phyloP scores from a whole-genome alignment of 75 land plant genomes.

The Picea glauca region DNA sequence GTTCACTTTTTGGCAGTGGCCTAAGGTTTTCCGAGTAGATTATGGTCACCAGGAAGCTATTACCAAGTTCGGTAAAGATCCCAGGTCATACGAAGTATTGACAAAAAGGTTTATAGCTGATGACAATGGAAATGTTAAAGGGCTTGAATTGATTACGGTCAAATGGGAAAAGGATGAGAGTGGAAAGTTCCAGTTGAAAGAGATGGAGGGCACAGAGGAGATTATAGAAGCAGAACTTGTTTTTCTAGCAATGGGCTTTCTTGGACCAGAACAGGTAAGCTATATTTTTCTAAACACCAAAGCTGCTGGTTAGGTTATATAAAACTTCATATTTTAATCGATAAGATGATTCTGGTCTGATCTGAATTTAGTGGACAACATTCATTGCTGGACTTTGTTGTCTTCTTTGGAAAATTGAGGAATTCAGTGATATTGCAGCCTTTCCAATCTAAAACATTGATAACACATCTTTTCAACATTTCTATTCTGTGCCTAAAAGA shows the following conservation, averaged over 20 bases:
- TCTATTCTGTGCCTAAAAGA: not conserved
- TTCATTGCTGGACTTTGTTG: not conserved
- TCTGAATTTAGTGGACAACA: not conserved
- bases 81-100: conserved; percentile 80
- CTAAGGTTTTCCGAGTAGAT: conserved; percentile 87
- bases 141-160: conserved; percentile 75
- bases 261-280: conserved; percentile 93
- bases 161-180: conserved; percentile 83
- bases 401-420: not conserved
- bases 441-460: not conserved
- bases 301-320: not conserved
- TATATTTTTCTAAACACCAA: not conserved
- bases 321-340: not conserved
- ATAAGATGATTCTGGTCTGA: not conserved
- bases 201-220: conserved; percentile 82
- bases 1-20: conserved; percentile 70
- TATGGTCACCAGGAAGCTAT: conserved; percentile 97
- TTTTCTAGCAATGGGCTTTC: conserved; percentile 92
- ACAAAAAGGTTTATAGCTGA: conserved; percentile 89
- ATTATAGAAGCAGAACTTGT: conserved; percentile 88
- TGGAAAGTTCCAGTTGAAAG: conserved; percentile 78
- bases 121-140: conserved; percentile 74
- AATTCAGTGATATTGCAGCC: not conserved
- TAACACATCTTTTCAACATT: not conserved
- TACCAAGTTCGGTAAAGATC: conserved; percentile 87